phyloP scores from a whole-genome alignment of 148 eudicot genomes.

The Rhododendron ferrugineum region DNA sequence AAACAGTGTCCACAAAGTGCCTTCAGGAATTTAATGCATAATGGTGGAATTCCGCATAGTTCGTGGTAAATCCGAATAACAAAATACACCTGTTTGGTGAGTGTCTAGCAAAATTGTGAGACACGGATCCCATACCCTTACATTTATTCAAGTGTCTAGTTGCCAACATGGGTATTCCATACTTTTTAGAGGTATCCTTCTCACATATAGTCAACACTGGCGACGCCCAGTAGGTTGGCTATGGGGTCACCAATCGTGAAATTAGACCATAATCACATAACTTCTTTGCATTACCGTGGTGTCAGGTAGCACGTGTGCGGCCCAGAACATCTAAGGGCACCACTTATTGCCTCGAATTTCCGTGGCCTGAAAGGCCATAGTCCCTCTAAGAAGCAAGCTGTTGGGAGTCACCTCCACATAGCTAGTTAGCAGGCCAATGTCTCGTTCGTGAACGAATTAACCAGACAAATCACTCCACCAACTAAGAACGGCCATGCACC shows the following conservation, averaged over 20 bases:
- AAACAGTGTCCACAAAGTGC: neutral
- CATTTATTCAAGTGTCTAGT: neutral
- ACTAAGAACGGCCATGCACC: neutral
- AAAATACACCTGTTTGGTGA: neutral
- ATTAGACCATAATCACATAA: neutral
- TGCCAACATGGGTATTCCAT: neutral
- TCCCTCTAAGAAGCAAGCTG: neutral
- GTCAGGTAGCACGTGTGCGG: neutral
- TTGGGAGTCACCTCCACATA: neutral
- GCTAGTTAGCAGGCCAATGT: neutral
- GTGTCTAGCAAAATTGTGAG: neutral
- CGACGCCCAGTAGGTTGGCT: neutral
- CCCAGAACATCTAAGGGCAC: neutral
- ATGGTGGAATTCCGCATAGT: neutral
- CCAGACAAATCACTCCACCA: neutral
- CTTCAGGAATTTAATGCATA: neutral
- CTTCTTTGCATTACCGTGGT: neutral
- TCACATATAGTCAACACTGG: neutral
- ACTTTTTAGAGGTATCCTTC: neutral
- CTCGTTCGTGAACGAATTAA: neutral
- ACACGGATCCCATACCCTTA: neutral
- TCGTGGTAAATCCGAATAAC: neutral
- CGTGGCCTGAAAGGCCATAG: neutral
- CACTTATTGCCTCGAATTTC: neutral
- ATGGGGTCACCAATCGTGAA: neutral